Evolutionary conservation across 1,284 basidiomycete species (phyloP).

Genomic region (Rhizoctonia solani): DNA sequence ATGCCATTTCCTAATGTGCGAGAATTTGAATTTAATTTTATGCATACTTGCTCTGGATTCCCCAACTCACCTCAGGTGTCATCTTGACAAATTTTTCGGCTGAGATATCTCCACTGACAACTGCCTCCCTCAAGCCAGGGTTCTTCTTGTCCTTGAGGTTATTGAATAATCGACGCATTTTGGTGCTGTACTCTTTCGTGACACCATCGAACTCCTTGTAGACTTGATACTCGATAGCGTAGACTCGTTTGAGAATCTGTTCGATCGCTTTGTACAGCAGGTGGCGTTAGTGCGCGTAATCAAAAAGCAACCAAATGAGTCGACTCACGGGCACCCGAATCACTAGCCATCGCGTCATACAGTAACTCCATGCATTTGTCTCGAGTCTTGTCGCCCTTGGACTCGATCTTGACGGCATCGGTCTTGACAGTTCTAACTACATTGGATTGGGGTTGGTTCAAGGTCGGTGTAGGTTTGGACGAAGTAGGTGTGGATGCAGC

Average conservation of each 20-base stretch:
- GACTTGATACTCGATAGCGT: constrained; percentile 64
- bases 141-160: constrained; percentile 97
- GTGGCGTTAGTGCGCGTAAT: not conserved
- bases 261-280: constrained; percentile 57
- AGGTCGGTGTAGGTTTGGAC: constrained; percentile 7
- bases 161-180: constrained; percentile 88
- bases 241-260: constrained; percentile 61
- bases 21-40: not conserved
- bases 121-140: constrained; percentile 79
- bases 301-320: not conserved
- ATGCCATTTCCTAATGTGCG: constrained; percentile 95
- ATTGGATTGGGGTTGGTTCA: constrained; percentile 32
- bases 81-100: constrained; percentile 76
- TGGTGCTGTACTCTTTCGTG: constrained; percentile 66
- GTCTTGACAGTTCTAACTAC: constrained; percentile 61
- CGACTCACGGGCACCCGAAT: constrained; percentile 82
- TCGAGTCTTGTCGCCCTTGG: constrained; percentile 71
- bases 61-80: constrained; percentile 68
- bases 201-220: constrained; percentile 54
- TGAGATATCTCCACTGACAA: constrained; percentile 79
- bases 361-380: constrained; percentile 90
- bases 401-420: constrained; percentile 66
- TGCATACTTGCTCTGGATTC: not conserved
- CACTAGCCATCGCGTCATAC: constrained; percentile 86
- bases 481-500: constrained; percentile 16